Evolutionary conservation across 2,329 filamentous ascomycete genomes (phyloP), one percentile per base, ranked within the genome.

Genomic region (Fusarium veterinarium): DNA sequence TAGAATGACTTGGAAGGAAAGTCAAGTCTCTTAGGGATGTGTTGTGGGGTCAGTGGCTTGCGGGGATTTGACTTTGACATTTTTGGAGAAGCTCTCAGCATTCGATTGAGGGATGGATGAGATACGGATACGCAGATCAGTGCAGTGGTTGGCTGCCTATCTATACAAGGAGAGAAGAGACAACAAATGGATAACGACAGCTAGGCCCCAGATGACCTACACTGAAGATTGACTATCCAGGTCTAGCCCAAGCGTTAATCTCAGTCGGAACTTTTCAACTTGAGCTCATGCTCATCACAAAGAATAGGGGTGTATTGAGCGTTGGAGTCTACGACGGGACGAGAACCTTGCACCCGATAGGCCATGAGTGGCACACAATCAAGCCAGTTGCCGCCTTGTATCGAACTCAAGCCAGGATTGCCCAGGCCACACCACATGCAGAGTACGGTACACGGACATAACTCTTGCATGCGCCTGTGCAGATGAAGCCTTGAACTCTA

Each of bases 341-440:
- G 64, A 69, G 64, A 59, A 42, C 69, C 69, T 73, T 73, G 65
- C 69, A 67, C 61, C 60, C 60, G 62, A 55, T 60, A 72, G 59
- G 51, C 65, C 70, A 71, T 71, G 70, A 73, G 70, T 73, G 66
- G 69, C 70, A 73, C 70, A 73, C 57, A 70, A 73, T 66, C 60
- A 63, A 72, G 70, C 65, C 69, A 65, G 48, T 48, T 72, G 57
- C 65, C 65, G 70, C 53, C 57, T 67, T 71, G 67, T 67, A 59
- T 69, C 69, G 38, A 72, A 49, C 60, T 59, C 67, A 67, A 63
- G 48, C 56, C 44, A 59, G 66, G 70, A 55, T 49, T 70, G 66
- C 66, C 70, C 51, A 49, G 70, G 66, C 53, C 31, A 58, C 23
- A 46, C 53, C 42, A 52, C 40, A 52, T 67, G 58, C 41, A 56